These are phyloP conservation scores for Omphalea diandra DNA, from an alignment of 441 rosid species.

Conservation along the genomic window DNA sequence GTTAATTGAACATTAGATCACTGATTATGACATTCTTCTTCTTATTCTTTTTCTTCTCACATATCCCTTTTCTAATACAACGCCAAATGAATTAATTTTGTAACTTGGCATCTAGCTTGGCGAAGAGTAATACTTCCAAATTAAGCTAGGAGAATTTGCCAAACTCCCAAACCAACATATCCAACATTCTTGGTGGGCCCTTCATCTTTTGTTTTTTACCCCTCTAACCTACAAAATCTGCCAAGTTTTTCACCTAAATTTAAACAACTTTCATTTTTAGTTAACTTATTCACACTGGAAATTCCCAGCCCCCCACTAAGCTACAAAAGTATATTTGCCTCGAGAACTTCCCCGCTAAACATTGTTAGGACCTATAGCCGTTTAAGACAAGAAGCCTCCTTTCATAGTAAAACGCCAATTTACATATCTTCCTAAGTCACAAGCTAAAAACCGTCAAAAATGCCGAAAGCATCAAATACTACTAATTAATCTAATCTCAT, in stretches of 20 bases:
- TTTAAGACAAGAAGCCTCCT: conserved; percentile 27
- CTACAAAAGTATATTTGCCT: conserved; percentile 27
- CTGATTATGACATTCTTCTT: no score
- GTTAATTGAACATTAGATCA: no score
- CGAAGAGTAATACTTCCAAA: neutral
- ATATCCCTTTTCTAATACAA: no score
- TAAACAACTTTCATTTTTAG: neutral
- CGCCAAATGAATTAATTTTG: no score
- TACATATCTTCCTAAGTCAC: conserved; percentile 8
- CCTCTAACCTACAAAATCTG: neutral
- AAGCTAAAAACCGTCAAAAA: conserved; percentile 5
- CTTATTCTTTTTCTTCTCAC: no score
- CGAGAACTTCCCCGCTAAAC: conserved; percentile 31
- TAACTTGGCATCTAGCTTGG: neutral
- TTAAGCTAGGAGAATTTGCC: neutral
- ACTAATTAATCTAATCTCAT: conserved; percentile 7
- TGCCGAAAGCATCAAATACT: neutral
- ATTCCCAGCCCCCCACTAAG: conserved; percentile 13
- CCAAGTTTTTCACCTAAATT: conserved; percentile 32
- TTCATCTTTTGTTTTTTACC: neutral
- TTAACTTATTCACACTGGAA: neutral
- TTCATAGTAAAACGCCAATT: conserved; percentile 15
- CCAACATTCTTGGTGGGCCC: conserved; percentile 5
- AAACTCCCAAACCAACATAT: neutral
- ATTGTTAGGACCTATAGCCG: conserved; percentile 29